Base-by-base conservation (phyloP, 495 filamentous ascomycete species). In the Penicillium pulvis region DNA sequence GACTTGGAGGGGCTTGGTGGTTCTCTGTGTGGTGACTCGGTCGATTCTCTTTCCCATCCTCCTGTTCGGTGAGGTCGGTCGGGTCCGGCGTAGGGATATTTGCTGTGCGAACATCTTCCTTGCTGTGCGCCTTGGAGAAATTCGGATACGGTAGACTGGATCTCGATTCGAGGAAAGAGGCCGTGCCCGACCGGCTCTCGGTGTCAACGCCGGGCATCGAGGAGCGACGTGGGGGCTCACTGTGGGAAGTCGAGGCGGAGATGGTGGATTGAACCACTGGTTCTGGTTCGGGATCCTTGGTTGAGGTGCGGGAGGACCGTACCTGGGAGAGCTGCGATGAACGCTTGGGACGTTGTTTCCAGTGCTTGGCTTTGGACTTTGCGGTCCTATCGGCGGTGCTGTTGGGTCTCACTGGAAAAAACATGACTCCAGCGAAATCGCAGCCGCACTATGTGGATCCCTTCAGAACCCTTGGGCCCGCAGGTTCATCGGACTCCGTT, bases 101-200 rank as follows among this genome's bases (percentile, higher is more conserved):
- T 55, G 87, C 62, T 81, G 6, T 80, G 68, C 81, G 85, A 39
- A 95, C 79, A 48, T 84, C 81, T 68, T 95, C 91, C 70, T 91
- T 93, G 82, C 90, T 94, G 69, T 95, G 89, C 36, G 87, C 87
- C 71, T 96, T 96, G 67, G 88, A 93, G 75, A 96, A 94, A 17
- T 77, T 81, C 5, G 93, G 92, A 68, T 97, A 97, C 12, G 91
- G 87, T 23, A 90, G 71, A 75, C 82, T 91, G 59, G 83, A 79
- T 63, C 77, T 81, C 52, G 79, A 82, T 48, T 76, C 79, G 48
- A 77, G 69, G 55, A 81, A 80, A 19, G 79, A 79, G 57, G 73
- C 73, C 33, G 79, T 70, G 39, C 64, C 69, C 16, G 72, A 60
- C 23, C 63, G 66, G 47, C 65, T 73, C 20, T 67, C 71, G 44